These are phyloP conservation scores for Leccinum olivaceopallidum DNA, from an alignment of 768 basidiomycete genomes.

Conservation along the genomic window DNA sequence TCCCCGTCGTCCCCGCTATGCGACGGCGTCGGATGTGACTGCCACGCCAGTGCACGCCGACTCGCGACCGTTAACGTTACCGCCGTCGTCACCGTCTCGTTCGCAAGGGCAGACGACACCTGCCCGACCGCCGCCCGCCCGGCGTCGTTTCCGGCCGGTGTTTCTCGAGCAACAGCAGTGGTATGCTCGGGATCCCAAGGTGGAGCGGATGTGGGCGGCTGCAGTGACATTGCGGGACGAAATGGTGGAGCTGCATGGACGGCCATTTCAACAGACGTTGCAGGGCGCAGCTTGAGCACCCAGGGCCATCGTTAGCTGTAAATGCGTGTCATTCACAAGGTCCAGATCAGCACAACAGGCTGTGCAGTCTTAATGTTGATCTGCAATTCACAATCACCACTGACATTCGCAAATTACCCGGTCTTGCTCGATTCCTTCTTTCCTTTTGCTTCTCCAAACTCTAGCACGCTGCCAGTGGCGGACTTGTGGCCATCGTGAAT, in stretches of 20 bases:
- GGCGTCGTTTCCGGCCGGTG: conserved; percentile 47
- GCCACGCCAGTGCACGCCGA: conserved; percentile 16
- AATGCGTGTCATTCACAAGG: not conserved
- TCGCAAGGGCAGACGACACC: conserved; percentile 16
- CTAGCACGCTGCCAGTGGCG: too few relatives aligned
- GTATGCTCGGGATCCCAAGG: conserved; percentile 42
- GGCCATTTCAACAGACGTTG: not conserved
- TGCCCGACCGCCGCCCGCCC: conserved; percentile 14
- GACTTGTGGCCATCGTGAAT: too few relatives aligned
- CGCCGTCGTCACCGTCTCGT: conserved; percentile 10
- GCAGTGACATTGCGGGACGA: conserved; percentile 14
- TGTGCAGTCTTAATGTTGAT: too few relatives aligned
- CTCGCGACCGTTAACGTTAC: conserved; percentile 21
- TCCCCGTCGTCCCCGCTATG: conserved; percentile 18
- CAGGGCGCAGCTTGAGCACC: not conserved
- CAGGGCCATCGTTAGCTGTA: not conserved
- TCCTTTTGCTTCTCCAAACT: too few relatives aligned
- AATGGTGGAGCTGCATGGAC: conserved; percentile 13
- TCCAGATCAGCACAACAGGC: too few relatives aligned
- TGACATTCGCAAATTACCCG: too few relatives aligned
- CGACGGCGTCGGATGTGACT: conserved; percentile 6
- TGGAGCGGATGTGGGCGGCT: conserved; percentile 27
- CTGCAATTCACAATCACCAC: too few relatives aligned
- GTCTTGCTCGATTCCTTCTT: too few relatives aligned
- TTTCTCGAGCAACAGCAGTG: conserved; percentile 53